A percentile compares a stretch with the other conserved stretches of the same genome.
phyloP scores from a whole-genome alignment of 2,329 filamentous ascomycete genomes.

The Chaetomium olivaceum region DNA sequence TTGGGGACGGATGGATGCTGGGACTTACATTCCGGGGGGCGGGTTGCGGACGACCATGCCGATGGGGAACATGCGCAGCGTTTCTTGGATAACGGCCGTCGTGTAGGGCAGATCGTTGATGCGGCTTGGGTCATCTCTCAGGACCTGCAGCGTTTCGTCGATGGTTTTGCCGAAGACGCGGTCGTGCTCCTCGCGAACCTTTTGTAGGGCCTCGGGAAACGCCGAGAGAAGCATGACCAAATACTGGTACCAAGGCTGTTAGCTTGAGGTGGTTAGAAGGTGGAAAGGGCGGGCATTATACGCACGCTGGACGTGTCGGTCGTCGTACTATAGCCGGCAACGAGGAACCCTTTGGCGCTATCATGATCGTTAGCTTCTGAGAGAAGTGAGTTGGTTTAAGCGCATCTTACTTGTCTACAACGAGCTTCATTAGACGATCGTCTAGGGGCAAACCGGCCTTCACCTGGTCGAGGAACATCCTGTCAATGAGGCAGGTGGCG shows the following conservation, averaged over 20 bases:
- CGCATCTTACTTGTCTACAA: not conserved
- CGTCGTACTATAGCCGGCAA: not conserved
- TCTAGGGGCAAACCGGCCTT: not conserved
- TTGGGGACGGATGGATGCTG: not conserved
- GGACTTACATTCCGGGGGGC: not conserved
- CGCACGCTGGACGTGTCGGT: not conserved
- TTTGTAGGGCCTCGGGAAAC: not conserved
- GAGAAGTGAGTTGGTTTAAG: not conserved
- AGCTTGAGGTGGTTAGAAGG: not conserved
- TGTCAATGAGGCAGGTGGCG: not conserved
- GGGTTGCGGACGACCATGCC: not conserved
- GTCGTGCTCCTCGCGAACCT: not conserved
- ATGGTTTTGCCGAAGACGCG: not conserved
- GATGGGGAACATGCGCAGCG: constrained; percentile 2
- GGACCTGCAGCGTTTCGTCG: not conserved
- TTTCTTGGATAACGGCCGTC: not conserved
- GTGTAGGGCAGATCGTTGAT: constrained; percentile 1
- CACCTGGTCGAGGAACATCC: not conserved
- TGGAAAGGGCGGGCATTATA: not conserved
- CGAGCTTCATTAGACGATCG: not conserved
- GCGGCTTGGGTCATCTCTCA: not conserved
- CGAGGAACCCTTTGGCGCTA: not conserved
- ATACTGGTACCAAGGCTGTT: not conserved
- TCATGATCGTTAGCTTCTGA: not conserved
- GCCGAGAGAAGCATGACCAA: not conserved